phyloP scores from a whole-genome alignment of 2,329 filamentous ascomycete genomes.

The Pyricularia pennisetigena region DNA sequence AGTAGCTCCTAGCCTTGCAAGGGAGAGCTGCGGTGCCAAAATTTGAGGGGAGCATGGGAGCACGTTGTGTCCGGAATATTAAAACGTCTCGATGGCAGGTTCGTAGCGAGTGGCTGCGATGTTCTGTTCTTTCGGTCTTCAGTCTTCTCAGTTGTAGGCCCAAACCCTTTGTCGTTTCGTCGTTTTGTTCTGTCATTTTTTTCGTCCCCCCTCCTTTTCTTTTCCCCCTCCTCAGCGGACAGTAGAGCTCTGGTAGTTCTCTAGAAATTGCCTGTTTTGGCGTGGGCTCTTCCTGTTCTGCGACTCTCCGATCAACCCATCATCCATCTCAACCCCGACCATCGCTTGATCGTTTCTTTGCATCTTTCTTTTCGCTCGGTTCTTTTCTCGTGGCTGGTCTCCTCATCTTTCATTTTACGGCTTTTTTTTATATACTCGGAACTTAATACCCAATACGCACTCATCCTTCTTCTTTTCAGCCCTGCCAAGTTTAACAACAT shows the following conservation, averaged over 20 bases:
- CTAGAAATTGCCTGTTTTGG: slow-evolving; percentile 18
- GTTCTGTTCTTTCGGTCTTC: slow-evolving; percentile 8
- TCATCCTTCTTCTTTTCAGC: background rate
- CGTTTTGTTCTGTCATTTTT: slow-evolving; percentile 7
- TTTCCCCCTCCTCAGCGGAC: slow-evolving; percentile 6
- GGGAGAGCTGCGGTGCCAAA: background rate
- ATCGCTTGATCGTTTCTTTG: background rate
- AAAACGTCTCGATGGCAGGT: slow-evolving; percentile 1
- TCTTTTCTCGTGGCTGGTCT: background rate
- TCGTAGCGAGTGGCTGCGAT: background rate
- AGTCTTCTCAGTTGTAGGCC: slow-evolving; percentile 11
- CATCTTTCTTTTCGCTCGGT: background rate
- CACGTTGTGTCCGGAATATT: slow-evolving; percentile 3
- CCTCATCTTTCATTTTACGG: background rate
- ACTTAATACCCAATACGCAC: background rate
- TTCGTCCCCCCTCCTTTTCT: slow-evolving; percentile 4
- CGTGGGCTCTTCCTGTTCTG: slow-evolving; percentile 13
- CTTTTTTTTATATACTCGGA: background rate
- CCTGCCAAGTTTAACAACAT: background rate
- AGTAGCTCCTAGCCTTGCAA: background rate
- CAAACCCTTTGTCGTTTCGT: slow-evolving; percentile 3
- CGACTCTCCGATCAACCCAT: background rate
- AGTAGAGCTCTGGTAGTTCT: slow-evolving; percentile 40
- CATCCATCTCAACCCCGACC: background rate
- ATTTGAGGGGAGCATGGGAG: background rate